phyloP scores from a whole-genome alignment of 192 early-diverging fungal genomes.

The Ambispora gerdemannii region DNA sequence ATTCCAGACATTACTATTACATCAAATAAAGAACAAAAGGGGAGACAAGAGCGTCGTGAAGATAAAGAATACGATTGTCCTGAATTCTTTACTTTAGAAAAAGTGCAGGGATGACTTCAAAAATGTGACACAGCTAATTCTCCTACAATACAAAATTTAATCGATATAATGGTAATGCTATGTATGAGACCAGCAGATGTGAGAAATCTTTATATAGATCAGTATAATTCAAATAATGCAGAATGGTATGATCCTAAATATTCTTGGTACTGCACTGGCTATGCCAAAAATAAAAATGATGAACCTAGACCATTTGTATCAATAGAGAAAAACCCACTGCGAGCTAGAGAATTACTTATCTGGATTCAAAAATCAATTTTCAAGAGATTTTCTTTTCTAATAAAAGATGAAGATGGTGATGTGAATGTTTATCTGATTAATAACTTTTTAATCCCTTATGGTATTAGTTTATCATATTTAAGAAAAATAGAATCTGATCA shows the following conservation, averaged over 20 bases:
- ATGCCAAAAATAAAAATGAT: constrained; percentile 10
- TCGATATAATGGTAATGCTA: constrained; percentile 2
- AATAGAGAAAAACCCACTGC: constrained; percentile 1
- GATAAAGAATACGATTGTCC: not conserved
- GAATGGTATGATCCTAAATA: not conserved
- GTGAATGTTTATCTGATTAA: not conserved
- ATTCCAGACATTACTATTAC: not conserved
- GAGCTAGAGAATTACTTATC: constrained; percentile 4
- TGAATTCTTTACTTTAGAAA: not conserved
- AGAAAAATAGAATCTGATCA: constrained; percentile 8
- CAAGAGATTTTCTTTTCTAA: not conserved
- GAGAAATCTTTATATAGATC: constrained; percentile 5
- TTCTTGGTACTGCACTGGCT: not conserved
- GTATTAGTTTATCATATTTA: not conserved
- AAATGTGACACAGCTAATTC: not conserved
- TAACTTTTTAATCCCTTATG: not conserved
- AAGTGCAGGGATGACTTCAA: not conserved
- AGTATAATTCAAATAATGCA: not conserved
- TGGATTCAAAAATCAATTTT: not conserved
- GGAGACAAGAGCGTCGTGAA: not conserved
- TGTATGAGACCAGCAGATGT: constrained; percentile 6
- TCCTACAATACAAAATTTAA: constrained; percentile 11
- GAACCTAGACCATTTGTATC: not conserved
- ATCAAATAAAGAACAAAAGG: not conserved
- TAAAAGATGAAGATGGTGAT: constrained; percentile 5